These are phyloP conservation scores for Boletellus ananiceps DNA, from an alignment of 768 basidiomycete species.

Conservation along the genomic window DNA sequence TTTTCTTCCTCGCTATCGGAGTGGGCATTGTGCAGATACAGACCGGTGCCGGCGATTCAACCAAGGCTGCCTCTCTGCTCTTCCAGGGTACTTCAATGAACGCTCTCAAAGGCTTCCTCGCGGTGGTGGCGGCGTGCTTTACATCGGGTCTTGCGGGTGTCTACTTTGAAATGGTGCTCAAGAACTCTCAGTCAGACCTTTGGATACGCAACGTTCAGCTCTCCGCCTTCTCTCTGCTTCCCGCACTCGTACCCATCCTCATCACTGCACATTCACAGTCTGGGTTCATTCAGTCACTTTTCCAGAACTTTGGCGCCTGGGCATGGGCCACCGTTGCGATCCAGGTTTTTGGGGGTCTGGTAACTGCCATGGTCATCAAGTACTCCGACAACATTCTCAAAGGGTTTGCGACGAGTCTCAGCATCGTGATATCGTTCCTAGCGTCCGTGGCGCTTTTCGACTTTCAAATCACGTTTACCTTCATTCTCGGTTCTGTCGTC, in stretches of 20 bases:
- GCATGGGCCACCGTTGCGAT: conserved; percentile 87
- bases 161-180: conserved; percentile 97
- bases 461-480: conserved; percentile 81
- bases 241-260: conserved; percentile 76
- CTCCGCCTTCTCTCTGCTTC: conserved; percentile 88
- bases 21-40: conserved; percentile 90
- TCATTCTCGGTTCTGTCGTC: conserved; percentile 76
- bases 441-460: conserved; percentile 88
- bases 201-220: conserved; percentile 98
- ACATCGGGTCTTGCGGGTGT: conserved; percentile 96
- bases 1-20: conserved; percentile 81
- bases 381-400: conserved; percentile 90
- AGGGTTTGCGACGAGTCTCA: conserved; percentile 92
- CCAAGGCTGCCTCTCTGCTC: conserved; percentile 27
- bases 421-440: conserved; percentile 92
- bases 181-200: conserved; percentile 81
- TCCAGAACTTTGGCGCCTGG: conserved; percentile 85
- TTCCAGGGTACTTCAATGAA: conserved; percentile 60
- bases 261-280: conserved; percentile 42
- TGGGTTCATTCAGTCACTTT: conserved; percentile 50
- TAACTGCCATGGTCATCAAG: conserved; percentile 93
- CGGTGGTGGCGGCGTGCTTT: conserved; percentile 87
- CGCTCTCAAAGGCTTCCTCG: conserved; percentile 80
- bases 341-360: conserved; percentile 86
- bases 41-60: conserved; percentile 30